phyloP scores from a whole-genome alignment of 805 yeast species.

The Kuraishia floccosa region DNA sequence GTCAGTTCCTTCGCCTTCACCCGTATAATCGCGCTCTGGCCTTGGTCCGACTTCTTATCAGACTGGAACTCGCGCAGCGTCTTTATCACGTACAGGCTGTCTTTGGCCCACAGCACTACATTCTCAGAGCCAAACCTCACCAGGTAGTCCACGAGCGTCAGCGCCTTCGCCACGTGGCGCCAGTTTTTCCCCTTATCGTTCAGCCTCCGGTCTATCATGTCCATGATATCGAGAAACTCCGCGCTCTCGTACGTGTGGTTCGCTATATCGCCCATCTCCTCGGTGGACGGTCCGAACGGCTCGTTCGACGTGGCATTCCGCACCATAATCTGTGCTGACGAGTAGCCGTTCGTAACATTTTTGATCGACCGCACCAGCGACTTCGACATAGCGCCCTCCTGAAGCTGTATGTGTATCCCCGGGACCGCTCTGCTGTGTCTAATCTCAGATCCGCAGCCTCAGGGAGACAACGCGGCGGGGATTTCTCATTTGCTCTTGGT shows the following conservation, averaged over 20 bases:
- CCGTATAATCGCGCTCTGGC: slow-evolving; percentile 82
- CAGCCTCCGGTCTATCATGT: slow-evolving; percentile 81
- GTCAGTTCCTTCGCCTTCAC: slow-evolving; percentile 88
- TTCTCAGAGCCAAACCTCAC: slow-evolving; percentile 81
- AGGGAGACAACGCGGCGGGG: too few relatives aligned
- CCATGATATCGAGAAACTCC: slow-evolving; percentile 84
- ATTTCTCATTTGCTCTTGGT: too few relatives aligned
- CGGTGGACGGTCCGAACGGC: slow-evolving; percentile 69
- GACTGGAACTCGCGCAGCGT: slow-evolving; percentile 85
- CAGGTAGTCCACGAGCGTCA: slow-evolving; percentile 80
- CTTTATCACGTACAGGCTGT: slow-evolving; percentile 77
- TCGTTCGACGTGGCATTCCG: slow-evolving; percentile 91
- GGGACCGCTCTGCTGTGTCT: too few relatives aligned
- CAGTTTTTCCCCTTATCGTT: slow-evolving; percentile 96
- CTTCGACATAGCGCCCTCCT: slow-evolving; percentile 74
- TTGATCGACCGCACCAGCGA: slow-evolving; percentile 73
- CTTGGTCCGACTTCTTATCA: slow-evolving; percentile 64
- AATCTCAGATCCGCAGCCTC: too few relatives aligned
- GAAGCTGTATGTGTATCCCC: too few relatives aligned
- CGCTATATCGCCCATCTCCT: slow-evolving; percentile 77
- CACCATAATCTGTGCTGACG: slow-evolving; percentile 74
- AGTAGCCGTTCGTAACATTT: slow-evolving; percentile 84
- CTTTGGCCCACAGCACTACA: slow-evolving; percentile 86
- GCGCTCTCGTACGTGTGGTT: slow-evolving; percentile 57
- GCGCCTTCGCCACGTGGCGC: slow-evolving; percentile 90